Evolutionary conservation across 306 rosid genomes (phyloP).

Genomic region (Amphicarpaea edgeworthii): DNA sequence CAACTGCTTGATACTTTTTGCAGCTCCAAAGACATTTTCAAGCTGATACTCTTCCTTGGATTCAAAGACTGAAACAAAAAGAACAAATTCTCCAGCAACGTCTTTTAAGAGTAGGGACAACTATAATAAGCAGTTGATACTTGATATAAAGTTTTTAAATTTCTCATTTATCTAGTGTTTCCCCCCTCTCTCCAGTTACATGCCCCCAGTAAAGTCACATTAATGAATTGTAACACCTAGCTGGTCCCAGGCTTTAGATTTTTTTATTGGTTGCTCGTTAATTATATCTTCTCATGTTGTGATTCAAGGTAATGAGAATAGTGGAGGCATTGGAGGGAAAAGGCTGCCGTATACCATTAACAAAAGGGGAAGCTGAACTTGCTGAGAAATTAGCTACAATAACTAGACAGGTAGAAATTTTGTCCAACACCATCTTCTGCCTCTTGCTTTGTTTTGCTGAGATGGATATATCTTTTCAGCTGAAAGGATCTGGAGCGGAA

Average conservation of each 20-base stretch:
- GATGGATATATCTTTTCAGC: conserved; percentile 58
- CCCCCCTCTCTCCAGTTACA: neutral
- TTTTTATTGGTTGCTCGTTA: conserved; percentile 7
- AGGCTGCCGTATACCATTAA: conserved; percentile 88
- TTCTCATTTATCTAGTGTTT: conserved; percentile 1
- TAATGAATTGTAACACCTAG: conserved; percentile 31
- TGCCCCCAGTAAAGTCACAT: conserved; percentile 25
- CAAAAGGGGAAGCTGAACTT: conserved; percentile 90
- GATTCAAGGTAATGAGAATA: conserved; percentile 83
- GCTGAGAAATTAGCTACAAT: conserved; percentile 91
- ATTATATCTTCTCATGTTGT: conserved; percentile 32
- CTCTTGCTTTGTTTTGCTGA: neutral
- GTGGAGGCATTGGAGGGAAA: conserved; percentile 93
- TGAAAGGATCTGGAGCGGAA: conserved; percentile 93
- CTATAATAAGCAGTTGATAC: neutral
- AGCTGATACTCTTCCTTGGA: conserved; percentile 89
- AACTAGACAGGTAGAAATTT: conserved; percentile 76
- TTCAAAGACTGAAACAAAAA: conserved; percentile 89
- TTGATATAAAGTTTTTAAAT: conserved; percentile 10
- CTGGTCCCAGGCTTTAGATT: conserved; percentile 13
- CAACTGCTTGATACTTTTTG: conserved; percentile 34
- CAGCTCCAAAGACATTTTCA: conserved; percentile 98
- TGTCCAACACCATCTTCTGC: conserved; percentile 8
- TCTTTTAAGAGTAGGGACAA: conserved; percentile 73
- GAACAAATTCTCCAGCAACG: conserved; percentile 94